Base-by-base conservation (phyloP, 2,329 filamentous ascomycete species). In the Aspergillus luchuensis region DNA sequence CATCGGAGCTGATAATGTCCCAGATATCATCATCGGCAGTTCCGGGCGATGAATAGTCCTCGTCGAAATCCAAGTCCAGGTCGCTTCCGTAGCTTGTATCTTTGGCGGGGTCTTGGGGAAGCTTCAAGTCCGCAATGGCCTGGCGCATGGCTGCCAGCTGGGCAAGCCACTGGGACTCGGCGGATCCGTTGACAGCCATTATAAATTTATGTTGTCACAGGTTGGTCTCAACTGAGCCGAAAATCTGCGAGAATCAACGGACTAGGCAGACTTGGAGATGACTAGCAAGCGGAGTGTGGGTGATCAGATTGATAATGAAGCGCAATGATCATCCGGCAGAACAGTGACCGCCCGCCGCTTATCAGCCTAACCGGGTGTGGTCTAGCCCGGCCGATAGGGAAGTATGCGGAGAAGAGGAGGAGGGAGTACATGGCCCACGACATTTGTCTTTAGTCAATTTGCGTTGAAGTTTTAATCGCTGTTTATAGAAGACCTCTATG, bases 131-230 rank as follows among this genome's bases (percentile, higher is more conserved):
- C 45, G 90, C 90, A 60, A 98, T 87, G 47, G 93, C 92, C 62
- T 89, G 85, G 71, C 89, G 89, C 95, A 99, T 98, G 33, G 90
- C 87, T 28, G 87, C 85, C 68, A 96, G 86, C 74, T 97, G 92
- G 61, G 87, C 85, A 66, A 94, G 88, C 95, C 95, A 98, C 85
- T 90, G 84, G 48, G 82, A 80, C 72, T 88, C 66, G 19, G 50
- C 52, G 21, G 63, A 63, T 11, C 39, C 65, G n/a, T 62, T 59
- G 45, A 53, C 61, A 25, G 62, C 60, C 65, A 67, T 67, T 15
- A 49, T 60, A 38, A 74, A 8, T 0, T 21, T 5, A 4, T 33
- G 2, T 17, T 19, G 15, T 11, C 7, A 25, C 8, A n/a, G 8
- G 7, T 10, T 23, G 7, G 8, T n/a, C 7, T 23, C 19, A 21